Evolutionary conservation across 441 rosid genomes (phyloP), one percentile per base, ranked within the genome.

Genomic region (Adansonia gregorii): DNA sequence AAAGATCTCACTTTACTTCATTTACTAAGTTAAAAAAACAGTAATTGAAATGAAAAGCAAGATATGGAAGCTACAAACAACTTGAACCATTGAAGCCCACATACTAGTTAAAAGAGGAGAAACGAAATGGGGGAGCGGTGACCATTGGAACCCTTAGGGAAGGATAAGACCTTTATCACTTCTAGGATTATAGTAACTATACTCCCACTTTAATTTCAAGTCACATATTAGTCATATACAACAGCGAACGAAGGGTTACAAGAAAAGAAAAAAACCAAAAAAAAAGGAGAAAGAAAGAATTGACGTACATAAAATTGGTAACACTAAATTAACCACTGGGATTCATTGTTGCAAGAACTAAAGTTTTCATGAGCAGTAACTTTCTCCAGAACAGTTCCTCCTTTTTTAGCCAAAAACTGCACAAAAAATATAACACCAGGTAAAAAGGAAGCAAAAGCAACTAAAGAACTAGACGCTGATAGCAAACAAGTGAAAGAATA

Each of bases 331-430:
- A 35, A 85, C 99, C 98, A 83, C 99, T 98, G 80, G 99, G 99
- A 84, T 97, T 97, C 99, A 97, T 97, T 19, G 99, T 97, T 75
- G 97, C 98, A 82, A 97, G 90, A 80, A 93, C 90, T 76, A 92
- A 87, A 97, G 46, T 88, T 85, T 24, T 83, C 80, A 75, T 92
- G 89, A 80, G 98, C 99, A 56, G 92, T 88, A 48, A 97, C 80
- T 75, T 86, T 87, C 88, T 97, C 99, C 88, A 97, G 76, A 69
- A 73, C 74, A 60, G 91, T 81, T 49, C 98, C 98, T 80, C 98
- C 99, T 87, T 97, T 97, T 91, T 97, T 98, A 66, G 98, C 97
- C 89, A 97, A 88, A 19, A 94, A 88, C 98, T 95, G 86, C 85
- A 88, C 70, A 81, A 51, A 66, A 64, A 71, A 79, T 73, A 67